Evolutionary conservation across 129 eudicot genomes (phyloP), one percentile per base, ranked within the genome.

Genomic region (Deinandra increscens): DNA sequence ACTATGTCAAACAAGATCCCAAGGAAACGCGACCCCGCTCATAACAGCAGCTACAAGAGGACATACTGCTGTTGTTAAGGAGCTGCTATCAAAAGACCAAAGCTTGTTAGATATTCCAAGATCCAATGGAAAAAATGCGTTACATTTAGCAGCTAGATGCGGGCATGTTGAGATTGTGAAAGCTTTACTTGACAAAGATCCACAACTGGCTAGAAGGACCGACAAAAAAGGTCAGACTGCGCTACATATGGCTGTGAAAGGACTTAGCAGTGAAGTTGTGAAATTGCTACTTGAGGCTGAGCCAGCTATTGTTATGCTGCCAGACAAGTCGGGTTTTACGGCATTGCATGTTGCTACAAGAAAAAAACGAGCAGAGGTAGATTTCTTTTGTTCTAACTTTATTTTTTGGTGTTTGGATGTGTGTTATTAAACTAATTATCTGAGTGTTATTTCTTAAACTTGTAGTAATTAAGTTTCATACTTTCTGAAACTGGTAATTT

Each of bases 221-320:
- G 96, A 89, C 72, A 89, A 70, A 56, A 89, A 89, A 70, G 89
- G 92, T 39, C 96, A 89, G 58, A 86, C 96, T 23, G 92, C 93
- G 13, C 73, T 89, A 64, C 96, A 89, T 73, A 86, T 89, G 96
- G 96, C 92, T 68, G 96, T 86, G 51, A 89, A 89, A 84, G 96
- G 96, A 26, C 66, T 59, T 56, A 84, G 74, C 67, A 62, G 77
- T 69, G 96, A 86, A 73, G 92, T 80, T 50, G 96, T 89, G 43
- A 84, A 76, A 43, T 80, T 83, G 73, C 84, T 89, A 60, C 79
- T 89, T 22, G 86, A 82, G 43, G 87, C 90, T 22, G 90, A 86
- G 75, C 76, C 96, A 0, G 92, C 89, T 37, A 80, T 86, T 50
- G 92, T 89, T 12, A 86, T 84, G 89, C 75, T 87, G 34, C 87